A percentile compares a stretch with the other conserved stretches of the same genome.
Evolutionary conservation across 495 filamentous ascomycete species (phyloP).

Genomic region (Aspergillus bertholletiae): DNA sequence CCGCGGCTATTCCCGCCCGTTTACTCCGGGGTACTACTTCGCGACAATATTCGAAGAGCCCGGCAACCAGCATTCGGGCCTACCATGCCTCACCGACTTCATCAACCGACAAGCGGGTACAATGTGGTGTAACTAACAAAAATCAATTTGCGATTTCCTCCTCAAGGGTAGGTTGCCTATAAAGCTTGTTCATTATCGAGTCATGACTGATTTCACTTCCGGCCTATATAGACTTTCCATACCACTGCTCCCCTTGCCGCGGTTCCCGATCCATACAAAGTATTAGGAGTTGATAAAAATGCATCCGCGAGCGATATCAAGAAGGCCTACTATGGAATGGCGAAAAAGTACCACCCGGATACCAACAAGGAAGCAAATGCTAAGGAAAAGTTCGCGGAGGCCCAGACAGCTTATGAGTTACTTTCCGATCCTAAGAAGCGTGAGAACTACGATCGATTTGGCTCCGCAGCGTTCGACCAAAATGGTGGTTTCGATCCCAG

Average conservation of each 20-base stretch:
- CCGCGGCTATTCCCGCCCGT: conserved; percentile 43
- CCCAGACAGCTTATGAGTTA: conserved; percentile 88
- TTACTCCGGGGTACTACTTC: conserved; percentile 36
- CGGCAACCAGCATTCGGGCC: conserved; percentile 16
- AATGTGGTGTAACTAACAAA: conserved; percentile 15
- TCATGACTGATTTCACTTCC: conserved; percentile 8
- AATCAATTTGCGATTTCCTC: conserved; percentile 10
- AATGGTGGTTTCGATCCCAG: conserved; percentile 67
- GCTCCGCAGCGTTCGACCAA: conserved; percentile 83
- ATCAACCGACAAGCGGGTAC: conserved; percentile 20
- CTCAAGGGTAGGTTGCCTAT: conserved; percentile 29
- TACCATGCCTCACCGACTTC: conserved; percentile 26
- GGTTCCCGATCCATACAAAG: conserved; percentile 77
- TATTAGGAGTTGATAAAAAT: conserved; percentile 76
- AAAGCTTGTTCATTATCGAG: not conserved
- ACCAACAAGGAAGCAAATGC: conserved; percentile 91
- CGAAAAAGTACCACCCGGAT: conserved; percentile 98
- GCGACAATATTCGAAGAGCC: conserved; percentile 32
- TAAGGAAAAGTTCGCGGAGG: conserved; percentile 90
- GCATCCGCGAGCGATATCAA: conserved; percentile 89
- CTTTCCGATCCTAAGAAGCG: conserved; percentile 89
- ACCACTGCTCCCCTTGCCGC: conserved; percentile 58
- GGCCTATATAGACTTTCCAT: conserved; percentile 64
- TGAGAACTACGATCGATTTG: conserved; percentile 85
- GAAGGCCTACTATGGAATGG: conserved; percentile 95